A percentile compares a stretch with the other conserved stretches of the same genome.
phyloP scores from a whole-genome alignment of 139 green algal genomes.

The Micractinium conductrix region DNA sequence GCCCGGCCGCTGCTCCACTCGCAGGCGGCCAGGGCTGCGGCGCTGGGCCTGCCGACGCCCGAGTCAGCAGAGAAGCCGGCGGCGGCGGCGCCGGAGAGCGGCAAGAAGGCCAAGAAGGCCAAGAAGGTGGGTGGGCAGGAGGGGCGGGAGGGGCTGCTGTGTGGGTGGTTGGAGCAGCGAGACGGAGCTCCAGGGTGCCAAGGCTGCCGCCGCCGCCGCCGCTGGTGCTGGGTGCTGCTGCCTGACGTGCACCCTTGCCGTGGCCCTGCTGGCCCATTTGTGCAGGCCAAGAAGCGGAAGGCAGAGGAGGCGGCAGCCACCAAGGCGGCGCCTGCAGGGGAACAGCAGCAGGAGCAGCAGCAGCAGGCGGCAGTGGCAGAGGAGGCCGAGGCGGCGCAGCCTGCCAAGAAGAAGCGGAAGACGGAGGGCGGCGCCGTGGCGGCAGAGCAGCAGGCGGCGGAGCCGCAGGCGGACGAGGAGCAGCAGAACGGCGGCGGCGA shows the following conservation, averaged over 20 bases:
- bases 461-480: neutral
- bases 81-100: neutral
- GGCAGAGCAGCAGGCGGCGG: neutral
- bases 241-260: too few relatives aligned
- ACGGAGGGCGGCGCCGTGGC: neutral
- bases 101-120: neutral
- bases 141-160: neutral
- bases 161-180: neutral
- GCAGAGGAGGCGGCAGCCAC: neutral
- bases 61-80: neutral
- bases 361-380: neutral
- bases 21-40: too few relatives aligned
- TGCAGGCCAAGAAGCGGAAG: conserved; percentile 11
- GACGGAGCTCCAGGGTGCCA: neutral
- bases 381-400: neutral
- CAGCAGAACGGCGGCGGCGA: neutral
- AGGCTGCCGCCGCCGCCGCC: conserved; percentile 1
- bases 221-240: too few relatives aligned
- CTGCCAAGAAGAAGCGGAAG: neutral
- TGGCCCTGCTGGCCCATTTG: too few relatives aligned
- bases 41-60: too few relatives aligned
- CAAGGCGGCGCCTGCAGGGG: neutral
- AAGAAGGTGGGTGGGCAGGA: neutral
- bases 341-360: neutral
- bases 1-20: too few relatives aligned